A percentile compares a stretch with the other conserved stretches of the same genome.
Evolutionary conservation across 129 eudicot genomes (phyloP).

Genomic region (Flaveria sonorensis): DNA sequence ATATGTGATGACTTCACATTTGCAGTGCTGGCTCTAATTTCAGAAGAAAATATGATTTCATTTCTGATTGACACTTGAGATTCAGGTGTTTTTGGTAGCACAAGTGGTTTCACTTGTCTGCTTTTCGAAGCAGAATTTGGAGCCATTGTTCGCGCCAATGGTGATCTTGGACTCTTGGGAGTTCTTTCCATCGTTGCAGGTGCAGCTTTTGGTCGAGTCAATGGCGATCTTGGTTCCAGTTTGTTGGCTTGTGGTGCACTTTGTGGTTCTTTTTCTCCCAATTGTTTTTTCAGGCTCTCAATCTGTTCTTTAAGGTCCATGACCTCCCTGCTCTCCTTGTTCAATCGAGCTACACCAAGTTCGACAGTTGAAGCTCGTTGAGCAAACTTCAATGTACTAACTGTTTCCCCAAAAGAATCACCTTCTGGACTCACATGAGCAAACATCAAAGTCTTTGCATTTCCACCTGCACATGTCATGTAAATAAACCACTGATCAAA

Average conservation of each 20-base stretch:
- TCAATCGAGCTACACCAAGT: slow-evolving; percentile 81
- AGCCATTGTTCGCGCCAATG: background rate
- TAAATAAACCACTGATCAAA: slow-evolving; percentile 2
- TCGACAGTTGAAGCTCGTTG: slow-evolving; percentile 84
- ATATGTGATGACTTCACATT: slow-evolving; percentile 14
- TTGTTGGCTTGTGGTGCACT: slow-evolving; percentile 36
- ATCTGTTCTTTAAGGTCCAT: slow-evolving; percentile 80
- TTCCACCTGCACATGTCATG: slow-evolving; percentile 57
- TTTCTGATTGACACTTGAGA: slow-evolving; percentile 20
- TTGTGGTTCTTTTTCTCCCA: slow-evolving; percentile 46
- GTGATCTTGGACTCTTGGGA: slow-evolving; percentile 10
- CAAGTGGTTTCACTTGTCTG: slow-evolving; percentile 16
- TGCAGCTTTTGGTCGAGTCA: slow-evolving; percentile 6
- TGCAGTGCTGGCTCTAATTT: slow-evolving; percentile 11
- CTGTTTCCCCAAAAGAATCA: slow-evolving; percentile 68
- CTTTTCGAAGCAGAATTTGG: slow-evolving; percentile 1
- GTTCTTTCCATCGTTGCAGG: background rate
- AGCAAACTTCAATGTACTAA: slow-evolving; percentile 81
- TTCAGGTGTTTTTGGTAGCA: slow-evolving; percentile 18
- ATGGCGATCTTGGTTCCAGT: slow-evolving; percentile 10
- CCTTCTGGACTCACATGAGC: slow-evolving; percentile 92
- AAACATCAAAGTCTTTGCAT: slow-evolving; percentile 81
- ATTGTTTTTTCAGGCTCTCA: slow-evolving; percentile 63
- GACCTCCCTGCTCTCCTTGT: slow-evolving; percentile 72
- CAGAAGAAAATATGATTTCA: slow-evolving; percentile 14